Conservation (phyloP, 1,284 basidiomycete species). For the Pyrrhoderma noxium region DNA sequence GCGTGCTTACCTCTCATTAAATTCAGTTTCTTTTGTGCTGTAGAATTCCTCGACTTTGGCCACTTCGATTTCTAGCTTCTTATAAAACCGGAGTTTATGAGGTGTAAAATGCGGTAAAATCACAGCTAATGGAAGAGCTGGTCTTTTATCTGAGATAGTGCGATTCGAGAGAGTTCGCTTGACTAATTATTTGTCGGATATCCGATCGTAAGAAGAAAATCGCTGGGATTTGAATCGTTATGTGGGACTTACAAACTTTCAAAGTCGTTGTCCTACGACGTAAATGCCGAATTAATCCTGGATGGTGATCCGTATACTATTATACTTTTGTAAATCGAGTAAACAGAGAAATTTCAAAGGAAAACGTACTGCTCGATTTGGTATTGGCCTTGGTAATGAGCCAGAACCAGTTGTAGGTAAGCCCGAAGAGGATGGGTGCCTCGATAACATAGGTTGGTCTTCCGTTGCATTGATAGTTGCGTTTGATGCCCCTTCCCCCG, state of each 20-base stretch:
- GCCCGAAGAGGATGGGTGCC: too few species aligned
- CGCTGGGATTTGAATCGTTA: neutral
- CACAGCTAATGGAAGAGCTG: conserved; percentile 5
- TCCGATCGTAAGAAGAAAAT: neutral
- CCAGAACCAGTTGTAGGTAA: too few species aligned
- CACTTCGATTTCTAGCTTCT: conserved; percentile 65
- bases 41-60: conserved; percentile 85
- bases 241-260: too few species aligned
- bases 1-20: conserved; percentile 34
- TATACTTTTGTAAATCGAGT: too few species aligned
- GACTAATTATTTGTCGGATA: neutral
- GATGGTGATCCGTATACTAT: neutral
- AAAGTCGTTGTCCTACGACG: conserved; percentile 6
- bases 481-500: too few species aligned
- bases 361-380: too few species aligned
- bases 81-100: conserved; percentile 59
- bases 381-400: too few species aligned
- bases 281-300: conserved; percentile 10
- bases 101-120: conserved; percentile 8
- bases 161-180: neutral
- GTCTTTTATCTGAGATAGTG: neutral
- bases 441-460: too few species aligned
- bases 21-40: conserved; percentile 65
- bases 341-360: too few species aligned
- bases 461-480: too few species aligned